Evolutionary conservation across 1,284 basidiomycete species (phyloP), one percentile per base, ranked within the genome.

Genomic region (Xerocomus amazonicus): DNA sequence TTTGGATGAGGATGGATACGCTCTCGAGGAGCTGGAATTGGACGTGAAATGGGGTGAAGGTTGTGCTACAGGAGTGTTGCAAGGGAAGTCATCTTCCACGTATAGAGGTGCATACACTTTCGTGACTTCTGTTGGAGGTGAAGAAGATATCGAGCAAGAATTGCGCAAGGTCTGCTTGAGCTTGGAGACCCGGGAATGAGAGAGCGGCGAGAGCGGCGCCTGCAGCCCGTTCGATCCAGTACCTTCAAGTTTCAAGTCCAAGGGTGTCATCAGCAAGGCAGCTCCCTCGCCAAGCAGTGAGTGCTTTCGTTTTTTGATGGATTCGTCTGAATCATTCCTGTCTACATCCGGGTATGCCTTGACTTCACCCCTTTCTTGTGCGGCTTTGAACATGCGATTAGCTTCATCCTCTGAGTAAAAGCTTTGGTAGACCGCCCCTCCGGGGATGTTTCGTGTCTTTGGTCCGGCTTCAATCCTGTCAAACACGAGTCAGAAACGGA

Each of bases 371-470:
- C 59, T 46, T 40, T 50, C 43, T 14, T 27, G 34, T 27, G 69
- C 73, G n/a, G 61, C 65, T 16, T 66, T 52, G 59, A 74, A 82
- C n/a, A 60, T 68, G 8, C 55, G 57, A 26, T 45, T 27, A 1
- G 80, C 81, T 51, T 78, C 73, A n/a, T 61, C 68, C 49, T 67
- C 55, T 3, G 72, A 70, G 4, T 45, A 19, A 57, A 74, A 82
- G 29, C 75, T 69, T 47, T 79, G 69, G 50, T 70, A 59, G 3
- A 74, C 56, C 0, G 75, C 54, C 14, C 72, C 72, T 14, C 71
- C 71, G 6, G 76, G 62, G 6, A 81, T 67, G 4, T 68, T 65
- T 45, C 50, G 62, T 9, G 75, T 73, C 33, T 73, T 70, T 5
- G 70, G 63, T 1, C 56, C 68, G 12, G 68, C 73, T 56, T 79